Evolutionary conservation across 495 filamentous ascomycete species (phyloP).

Genomic region (Penicillium samsonianum): DNA sequence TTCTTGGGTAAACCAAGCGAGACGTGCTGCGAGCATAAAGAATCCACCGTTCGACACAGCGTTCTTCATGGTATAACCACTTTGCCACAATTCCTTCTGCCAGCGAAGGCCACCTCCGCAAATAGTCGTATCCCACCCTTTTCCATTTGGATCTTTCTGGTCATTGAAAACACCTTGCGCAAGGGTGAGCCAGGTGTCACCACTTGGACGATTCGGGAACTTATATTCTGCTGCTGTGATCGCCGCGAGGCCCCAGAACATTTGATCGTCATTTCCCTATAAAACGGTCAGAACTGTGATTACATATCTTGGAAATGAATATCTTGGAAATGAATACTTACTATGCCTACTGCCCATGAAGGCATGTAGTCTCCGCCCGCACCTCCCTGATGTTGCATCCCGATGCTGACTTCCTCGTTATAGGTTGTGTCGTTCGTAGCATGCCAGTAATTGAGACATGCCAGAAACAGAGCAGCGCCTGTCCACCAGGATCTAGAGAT

Average conservation of each 20-base stretch:
- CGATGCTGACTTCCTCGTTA: slow-evolving; percentile 60
- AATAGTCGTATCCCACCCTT: slow-evolving; percentile 56
- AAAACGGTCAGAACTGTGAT: not conserved
- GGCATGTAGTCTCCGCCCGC: slow-evolving; percentile 61
- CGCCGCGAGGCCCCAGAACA: slow-evolving; percentile 72
- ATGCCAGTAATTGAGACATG: slow-evolving; percentile 72
- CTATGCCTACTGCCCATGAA: slow-evolving; percentile 31
- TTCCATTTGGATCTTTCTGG: slow-evolving; percentile 45
- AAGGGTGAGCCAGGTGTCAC: slow-evolving; percentile 61
- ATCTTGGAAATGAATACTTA: not conserved
- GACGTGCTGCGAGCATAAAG: slow-evolving; percentile 70
- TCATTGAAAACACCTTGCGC: slow-evolving; percentile 57
- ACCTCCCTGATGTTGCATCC: slow-evolving; percentile 64
- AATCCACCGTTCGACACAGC: slow-evolving; percentile 71
- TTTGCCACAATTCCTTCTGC: slow-evolving; percentile 75
- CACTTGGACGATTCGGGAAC: slow-evolving; percentile 58
- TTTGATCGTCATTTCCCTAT: slow-evolving; percentile 67
- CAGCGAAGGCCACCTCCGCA: slow-evolving; percentile 80
- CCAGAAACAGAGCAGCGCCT: slow-evolving; percentile 64
- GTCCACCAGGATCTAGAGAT: slow-evolving; percentile 60
- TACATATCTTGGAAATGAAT: not conserved
- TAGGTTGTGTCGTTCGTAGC: slow-evolving; percentile 67
- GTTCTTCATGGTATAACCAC: slow-evolving; percentile 76
- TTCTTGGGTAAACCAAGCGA: slow-evolving; percentile 70
- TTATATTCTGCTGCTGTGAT: slow-evolving; percentile 69